Evolutionary conservation across 441 rosid species (phyloP).

Genomic region (Jatropha multifida): DNA sequence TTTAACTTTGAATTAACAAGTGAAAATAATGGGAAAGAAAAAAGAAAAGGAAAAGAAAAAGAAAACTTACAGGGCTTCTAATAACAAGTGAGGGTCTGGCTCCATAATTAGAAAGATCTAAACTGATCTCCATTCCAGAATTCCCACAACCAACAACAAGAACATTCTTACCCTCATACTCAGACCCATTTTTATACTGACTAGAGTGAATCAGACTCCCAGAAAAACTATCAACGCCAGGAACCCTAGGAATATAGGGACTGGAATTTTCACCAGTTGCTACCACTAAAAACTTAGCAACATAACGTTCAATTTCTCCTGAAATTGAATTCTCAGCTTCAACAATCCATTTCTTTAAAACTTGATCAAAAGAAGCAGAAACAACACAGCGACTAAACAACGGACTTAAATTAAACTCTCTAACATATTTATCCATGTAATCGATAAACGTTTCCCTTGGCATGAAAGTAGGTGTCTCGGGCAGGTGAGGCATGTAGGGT

Average conservation of each 20-base stretch:
- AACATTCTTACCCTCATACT: background rate
- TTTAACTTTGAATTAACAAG: no score
- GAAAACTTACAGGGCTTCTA: conserved; percentile 55
- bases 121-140: conserved; percentile 59
- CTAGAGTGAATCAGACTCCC: background rate
- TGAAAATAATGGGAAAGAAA: background rate
- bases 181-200: background rate
- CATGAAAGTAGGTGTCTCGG: conserved; percentile 63
- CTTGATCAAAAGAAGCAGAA: background rate
- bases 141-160: background rate
- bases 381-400: conserved; percentile 21
- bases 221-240: background rate
- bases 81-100: conserved; percentile 61
- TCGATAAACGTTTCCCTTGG: conserved; percentile 51
- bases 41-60: background rate
- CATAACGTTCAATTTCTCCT: background rate
- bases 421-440: conserved; percentile 49
- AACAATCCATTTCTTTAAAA: background rate
- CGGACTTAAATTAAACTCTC: conserved; percentile 38
- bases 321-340: background rate
- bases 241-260: background rate
- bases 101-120: conserved; percentile 62
- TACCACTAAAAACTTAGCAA: conserved; percentile 6
- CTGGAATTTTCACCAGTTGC: conserved; percentile 1
- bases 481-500: conserved; percentile 57